These are phyloP conservation scores for Globisporangium sylvaticum DNA, from an alignment of 352 stramenopile genomes.

Conservation along the genomic window DNA sequence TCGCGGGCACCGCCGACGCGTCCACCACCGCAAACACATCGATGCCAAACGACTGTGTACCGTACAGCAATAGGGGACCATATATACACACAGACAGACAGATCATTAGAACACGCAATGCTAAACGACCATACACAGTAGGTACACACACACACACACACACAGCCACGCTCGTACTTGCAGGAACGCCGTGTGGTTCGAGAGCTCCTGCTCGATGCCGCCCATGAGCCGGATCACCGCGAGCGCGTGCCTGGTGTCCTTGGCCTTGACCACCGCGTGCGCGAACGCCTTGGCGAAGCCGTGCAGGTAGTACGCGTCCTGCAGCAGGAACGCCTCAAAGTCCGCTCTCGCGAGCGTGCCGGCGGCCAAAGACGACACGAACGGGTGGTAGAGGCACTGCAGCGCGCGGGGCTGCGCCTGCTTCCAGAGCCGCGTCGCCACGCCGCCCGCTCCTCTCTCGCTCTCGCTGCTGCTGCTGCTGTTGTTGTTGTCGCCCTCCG, in stretches of 20 bases:
- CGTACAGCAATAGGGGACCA: background rate
- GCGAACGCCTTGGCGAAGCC: conserved; percentile 52
- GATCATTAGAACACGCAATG: background rate
- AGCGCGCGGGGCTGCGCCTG: conserved; percentile 25
- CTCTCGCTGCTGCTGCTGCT: background rate
- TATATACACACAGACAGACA: background rate
- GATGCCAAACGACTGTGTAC: conserved; percentile 34
- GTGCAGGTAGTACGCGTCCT: conserved; percentile 55
- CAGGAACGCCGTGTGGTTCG: conserved; percentile 42
- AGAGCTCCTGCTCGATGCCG: conserved; percentile 43
- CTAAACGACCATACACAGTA: background rate
- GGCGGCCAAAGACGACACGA: conserved; percentile 32
- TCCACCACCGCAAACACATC: conserved; percentile 30
- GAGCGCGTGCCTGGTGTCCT: conserved; percentile 27
- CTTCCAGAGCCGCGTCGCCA: conserved; percentile 31
- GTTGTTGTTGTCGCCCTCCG: too few species aligned
- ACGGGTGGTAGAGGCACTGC: conserved; percentile 51
- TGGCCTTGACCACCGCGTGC: conserved; percentile 38
- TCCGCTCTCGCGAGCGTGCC: conserved; percentile 26
- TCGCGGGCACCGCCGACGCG: conserved; percentile 25
- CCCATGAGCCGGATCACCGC: conserved; percentile 38
- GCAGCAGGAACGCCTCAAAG: conserved; percentile 49
- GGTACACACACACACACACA: background rate
- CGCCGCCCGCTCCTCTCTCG: background rate
- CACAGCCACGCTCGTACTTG: conserved; percentile 18